These are phyloP conservation scores for Lachnellula suecica DNA, from an alignment of 2,329 filamentous ascomycete genomes.

Conservation along the genomic window DNA sequence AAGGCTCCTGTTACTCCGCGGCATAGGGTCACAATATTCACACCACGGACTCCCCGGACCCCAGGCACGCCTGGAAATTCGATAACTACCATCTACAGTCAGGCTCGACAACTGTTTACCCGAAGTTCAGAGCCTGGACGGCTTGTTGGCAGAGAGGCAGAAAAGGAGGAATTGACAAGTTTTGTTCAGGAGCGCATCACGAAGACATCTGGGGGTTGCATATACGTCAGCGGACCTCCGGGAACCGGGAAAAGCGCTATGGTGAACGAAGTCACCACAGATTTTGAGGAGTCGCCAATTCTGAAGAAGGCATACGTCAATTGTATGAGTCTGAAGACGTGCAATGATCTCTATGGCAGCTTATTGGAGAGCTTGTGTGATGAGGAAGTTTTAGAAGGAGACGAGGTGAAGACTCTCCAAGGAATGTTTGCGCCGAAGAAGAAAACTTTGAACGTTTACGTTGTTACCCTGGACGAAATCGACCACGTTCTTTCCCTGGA, in stretches of 20 bases:
- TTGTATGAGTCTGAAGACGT: conserved; percentile 93
- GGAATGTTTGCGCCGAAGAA: conserved; percentile 68
- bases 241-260: conserved; percentile 97
- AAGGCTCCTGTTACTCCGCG: conserved; percentile 75
- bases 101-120: conserved; percentile 83
- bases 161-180: conserved; percentile 60
- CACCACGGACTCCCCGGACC: conserved; percentile 76
- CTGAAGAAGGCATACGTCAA: conserved; percentile 82
- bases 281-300: conserved; percentile 47
- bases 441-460: conserved; percentile 57
- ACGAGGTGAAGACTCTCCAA: conserved; percentile 68
- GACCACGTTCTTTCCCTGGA: conserved; percentile 90
- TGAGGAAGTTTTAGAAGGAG: conserved; percentile 60
- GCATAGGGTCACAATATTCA: conserved; percentile 78
- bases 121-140: conserved; percentile 44
- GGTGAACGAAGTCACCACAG: conserved; percentile 73
- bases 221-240: conserved; percentile 93
- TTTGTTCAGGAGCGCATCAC: conserved; percentile 69
- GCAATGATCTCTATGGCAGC: conserved; percentile 80
- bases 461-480: conserved; percentile 93
- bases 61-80: conserved; percentile 65
- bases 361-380: conserved; percentile 69
- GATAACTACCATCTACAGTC: conserved; percentile 77
- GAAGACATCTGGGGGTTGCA: conserved; percentile 68
- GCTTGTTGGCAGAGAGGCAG: conserved; percentile 38